A percentile compares a stretch with the other conserved stretches of the same genome.
Conservation (phyloP, 331 rosid genomes). For the Dryas integrifolia region DNA sequence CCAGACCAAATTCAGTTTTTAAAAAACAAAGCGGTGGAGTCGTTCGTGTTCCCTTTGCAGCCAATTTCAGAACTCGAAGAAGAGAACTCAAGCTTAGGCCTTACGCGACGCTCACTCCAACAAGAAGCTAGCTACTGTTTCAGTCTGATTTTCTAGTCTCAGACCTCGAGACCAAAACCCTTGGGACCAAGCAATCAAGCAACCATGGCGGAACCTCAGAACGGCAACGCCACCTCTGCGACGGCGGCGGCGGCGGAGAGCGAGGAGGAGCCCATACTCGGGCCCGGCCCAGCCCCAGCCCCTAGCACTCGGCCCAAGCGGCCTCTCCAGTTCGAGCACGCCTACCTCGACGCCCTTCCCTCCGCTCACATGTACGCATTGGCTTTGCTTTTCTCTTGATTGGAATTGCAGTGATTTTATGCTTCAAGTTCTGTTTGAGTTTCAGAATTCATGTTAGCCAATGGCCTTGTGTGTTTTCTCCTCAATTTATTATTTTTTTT, state of each 20-base stretch:
- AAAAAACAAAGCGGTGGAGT: too few relatives aligned
- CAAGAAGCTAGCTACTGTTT: background rate
- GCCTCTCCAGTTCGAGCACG: conserved; percentile 91
- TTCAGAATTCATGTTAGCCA: background rate
- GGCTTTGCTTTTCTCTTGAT: background rate
- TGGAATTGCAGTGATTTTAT: conserved; percentile 24
- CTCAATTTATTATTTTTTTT: background rate
- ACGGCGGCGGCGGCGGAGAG: conserved; percentile 21
- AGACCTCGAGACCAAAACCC: background rate
- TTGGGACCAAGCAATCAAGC: background rate
- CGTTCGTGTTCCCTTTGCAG: too few relatives aligned
- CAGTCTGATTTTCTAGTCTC: background rate
- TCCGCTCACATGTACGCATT: conserved; percentile 68
- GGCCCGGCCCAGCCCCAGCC: conserved; percentile 87
- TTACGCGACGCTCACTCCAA: too few relatives aligned
- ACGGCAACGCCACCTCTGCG: conserved; percentile 33
- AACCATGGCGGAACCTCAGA: conserved; percentile 46
- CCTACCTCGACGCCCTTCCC: conserved; percentile 85
- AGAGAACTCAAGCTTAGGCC: too few relatives aligned
- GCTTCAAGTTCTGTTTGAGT: conserved; percentile 1
- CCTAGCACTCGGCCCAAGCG: conserved; percentile 73
- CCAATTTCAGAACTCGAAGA: too few relatives aligned
- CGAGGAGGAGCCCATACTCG: conserved; percentile 52
- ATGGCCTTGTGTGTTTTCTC: background rate
- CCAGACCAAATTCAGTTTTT: too few relatives aligned